Conservation (phyloP, 306 rosid species). For the Canavalia ensiformis region DNA sequence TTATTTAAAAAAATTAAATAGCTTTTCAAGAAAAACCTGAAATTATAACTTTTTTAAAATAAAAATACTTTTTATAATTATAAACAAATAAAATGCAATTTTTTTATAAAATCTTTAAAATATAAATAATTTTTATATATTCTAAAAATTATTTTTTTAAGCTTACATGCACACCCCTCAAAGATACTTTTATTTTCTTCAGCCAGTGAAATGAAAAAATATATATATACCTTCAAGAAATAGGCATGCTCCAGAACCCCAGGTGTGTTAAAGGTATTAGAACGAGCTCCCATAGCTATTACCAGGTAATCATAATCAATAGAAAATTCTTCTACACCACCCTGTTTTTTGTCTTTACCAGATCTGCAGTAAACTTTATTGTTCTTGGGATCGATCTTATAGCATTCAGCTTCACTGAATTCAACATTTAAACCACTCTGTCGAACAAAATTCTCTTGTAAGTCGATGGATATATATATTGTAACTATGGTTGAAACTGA, state of each 20-base stretch:
- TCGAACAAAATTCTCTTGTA: conserved; percentile 20
- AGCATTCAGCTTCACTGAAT: conserved; percentile 89
- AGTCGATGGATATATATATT: neutral
- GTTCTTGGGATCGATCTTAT: conserved; percentile 80
- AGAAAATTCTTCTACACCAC: conserved; percentile 70
- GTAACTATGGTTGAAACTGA: neutral
- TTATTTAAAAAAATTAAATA: too few relatives aligned
- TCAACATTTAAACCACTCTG: conserved; percentile 70
- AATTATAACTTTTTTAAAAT: too few relatives aligned
- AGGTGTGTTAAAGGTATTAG: conserved; percentile 95
- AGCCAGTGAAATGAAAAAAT: neutral
- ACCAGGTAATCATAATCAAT: conserved; percentile 89
- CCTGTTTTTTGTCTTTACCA: conserved; percentile 51
- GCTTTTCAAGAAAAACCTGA: too few relatives aligned
- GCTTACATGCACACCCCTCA: too few relatives aligned
- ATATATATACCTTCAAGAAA: conserved; percentile 78
- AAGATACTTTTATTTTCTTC: neutral
- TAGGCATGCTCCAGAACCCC: conserved; percentile 86
- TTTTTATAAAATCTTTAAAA: too few relatives aligned
- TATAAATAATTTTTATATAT: too few relatives aligned
- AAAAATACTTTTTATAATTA: too few relatives aligned
- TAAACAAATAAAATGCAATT: too few relatives aligned
- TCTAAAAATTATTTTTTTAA: too few relatives aligned
- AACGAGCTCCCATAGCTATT: conserved; percentile 82
- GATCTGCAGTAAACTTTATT: conserved; percentile 77